Percentiles rank a stretch among this genome's conserved stretches.
Conservation (phyloP, 129 eudicot species). For the Gnaphalium uliginosum region DNA sequence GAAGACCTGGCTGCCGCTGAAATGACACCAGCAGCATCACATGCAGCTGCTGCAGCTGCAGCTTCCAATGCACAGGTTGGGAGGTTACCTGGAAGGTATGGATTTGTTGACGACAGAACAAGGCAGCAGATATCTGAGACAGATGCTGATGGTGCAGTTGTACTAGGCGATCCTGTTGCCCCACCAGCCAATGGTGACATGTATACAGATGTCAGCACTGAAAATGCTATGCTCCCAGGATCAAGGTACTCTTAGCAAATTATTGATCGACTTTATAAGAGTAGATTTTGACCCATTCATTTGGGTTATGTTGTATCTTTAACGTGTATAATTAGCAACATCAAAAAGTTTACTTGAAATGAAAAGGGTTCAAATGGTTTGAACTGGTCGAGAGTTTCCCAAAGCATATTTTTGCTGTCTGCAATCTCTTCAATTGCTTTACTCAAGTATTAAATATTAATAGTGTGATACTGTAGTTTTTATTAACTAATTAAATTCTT, state of each 20-base stretch:
- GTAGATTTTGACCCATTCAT: neutral
- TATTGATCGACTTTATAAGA: neutral
- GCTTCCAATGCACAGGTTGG: conserved; percentile 69
- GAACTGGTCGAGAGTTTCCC: neutral
- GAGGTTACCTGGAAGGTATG: conserved; percentile 72
- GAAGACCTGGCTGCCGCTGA: conserved; percentile 99
- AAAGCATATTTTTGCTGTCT: neutral
- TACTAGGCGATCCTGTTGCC: conserved; percentile 95
- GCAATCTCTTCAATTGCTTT: neutral
- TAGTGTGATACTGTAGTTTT: neutral
- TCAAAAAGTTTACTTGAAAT: neutral
- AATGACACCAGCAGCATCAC: conserved; percentile 92
- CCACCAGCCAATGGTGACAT: conserved; percentile 96
- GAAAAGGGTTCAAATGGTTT: neutral
- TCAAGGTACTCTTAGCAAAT: conserved; percentile 49
- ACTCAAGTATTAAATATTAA: neutral
- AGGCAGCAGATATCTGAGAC: conserved; percentile 49
- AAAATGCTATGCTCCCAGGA: conserved; percentile 85
- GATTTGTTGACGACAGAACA: conserved; percentile 75
- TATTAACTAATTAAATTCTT: no score
- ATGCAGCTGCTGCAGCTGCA: conserved; percentile 98
- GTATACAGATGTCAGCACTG: conserved; percentile 87
- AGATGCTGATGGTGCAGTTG: conserved; percentile 78
- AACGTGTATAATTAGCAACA: neutral
- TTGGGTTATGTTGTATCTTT: conserved; percentile 1